phyloP scores from a whole-genome alignment of 352 stramenopile species.

The Phytophthora ohioensis region DNA sequence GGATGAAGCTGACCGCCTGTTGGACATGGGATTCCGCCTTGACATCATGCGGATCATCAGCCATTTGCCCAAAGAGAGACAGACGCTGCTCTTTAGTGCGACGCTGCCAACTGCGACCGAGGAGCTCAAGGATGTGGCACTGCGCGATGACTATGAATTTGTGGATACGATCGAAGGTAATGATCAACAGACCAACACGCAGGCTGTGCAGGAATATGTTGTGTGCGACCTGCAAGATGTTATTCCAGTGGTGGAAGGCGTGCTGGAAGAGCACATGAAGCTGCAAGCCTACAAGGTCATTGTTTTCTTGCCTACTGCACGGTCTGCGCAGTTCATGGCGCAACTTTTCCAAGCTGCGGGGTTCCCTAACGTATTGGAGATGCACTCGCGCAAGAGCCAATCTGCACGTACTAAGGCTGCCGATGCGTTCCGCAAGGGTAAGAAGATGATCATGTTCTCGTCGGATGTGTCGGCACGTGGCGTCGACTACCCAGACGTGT shows the following conservation, averaged over 20 bases:
- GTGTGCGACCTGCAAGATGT: constrained; percentile 79
- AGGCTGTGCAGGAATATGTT: constrained; percentile 87
- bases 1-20: constrained; percentile 96
- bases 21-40: constrained; percentile 96
- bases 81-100: constrained; percentile 97
- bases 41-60: constrained; percentile 93
- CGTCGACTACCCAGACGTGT: constrained; percentile 96
- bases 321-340: constrained; percentile 89
- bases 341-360: constrained; percentile 87
- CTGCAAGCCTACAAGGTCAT: constrained; percentile 93
- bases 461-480: constrained; percentile 95
- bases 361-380: constrained; percentile 91
- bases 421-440: constrained; percentile 88
- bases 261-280: constrained; percentile 86
- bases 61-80: constrained; percentile 64
- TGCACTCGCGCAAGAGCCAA: constrained; percentile 97
- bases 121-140: constrained; percentile 86
- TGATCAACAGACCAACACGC: constrained; percentile 90
- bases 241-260: constrained; percentile 71
- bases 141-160: constrained; percentile 89
- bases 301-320: constrained; percentile 94
- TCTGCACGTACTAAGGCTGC: constrained; percentile 85
- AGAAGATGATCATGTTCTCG: constrained; percentile 93
- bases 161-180: constrained; percentile 94
- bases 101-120: constrained; percentile 91